These are phyloP conservation scores for Alternaria alternata DNA, from an alignment of 2,329 filamentous ascomycete genomes.

Conservation along the genomic window DNA sequence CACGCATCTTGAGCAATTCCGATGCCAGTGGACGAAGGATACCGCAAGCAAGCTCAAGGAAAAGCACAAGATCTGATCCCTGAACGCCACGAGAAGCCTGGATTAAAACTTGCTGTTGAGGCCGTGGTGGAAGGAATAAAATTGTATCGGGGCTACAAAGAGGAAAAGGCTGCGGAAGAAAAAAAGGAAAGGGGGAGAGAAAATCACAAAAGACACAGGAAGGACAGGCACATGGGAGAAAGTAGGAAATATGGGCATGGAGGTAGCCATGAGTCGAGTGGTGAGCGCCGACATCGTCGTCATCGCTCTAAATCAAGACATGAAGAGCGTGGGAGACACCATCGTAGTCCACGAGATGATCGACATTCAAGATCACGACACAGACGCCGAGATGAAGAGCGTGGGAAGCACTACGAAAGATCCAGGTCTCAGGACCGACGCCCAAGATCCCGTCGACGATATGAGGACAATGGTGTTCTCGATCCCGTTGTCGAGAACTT, in stretches of 20 bases:
- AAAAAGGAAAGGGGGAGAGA: conserved; percentile 6
- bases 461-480: neutral
- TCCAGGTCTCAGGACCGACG: neutral
- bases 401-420: neutral
- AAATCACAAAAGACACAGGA: neutral
- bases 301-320: neutral
- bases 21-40: conserved; percentile 20
- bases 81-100: conserved; percentile 17
- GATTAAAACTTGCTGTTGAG: conserved; percentile 27
- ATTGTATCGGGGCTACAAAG: conserved; percentile 25
- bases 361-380: neutral
- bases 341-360: neutral
- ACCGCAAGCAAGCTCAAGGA: conserved; percentile 23
- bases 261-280: neutral
- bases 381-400: neutral
- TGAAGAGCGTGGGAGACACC: neutral
- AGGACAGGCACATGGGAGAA: neutral
- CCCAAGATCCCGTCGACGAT: neutral
- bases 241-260: neutral
- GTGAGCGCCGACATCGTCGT: neutral
- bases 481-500: neutral
- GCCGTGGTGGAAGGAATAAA: conserved; percentile 29
- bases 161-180: conserved; percentile 17
- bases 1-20: neutral
- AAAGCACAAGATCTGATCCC: conserved; percentile 25